Evolutionary conservation across 75 land plant species (phyloP).

Genomic region (Cunninghamia lanceolata): DNA sequence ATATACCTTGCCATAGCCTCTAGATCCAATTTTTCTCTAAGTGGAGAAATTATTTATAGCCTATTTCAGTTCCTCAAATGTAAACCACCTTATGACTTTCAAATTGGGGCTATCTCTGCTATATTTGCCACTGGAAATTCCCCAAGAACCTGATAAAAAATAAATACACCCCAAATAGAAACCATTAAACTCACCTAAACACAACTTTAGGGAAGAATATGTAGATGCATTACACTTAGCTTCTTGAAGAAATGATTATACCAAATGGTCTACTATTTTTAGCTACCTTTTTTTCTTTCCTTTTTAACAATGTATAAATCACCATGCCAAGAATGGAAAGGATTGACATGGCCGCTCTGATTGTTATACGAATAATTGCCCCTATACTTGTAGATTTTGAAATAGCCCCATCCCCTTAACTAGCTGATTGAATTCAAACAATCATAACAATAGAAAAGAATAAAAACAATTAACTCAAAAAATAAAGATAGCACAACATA

Average conservation of each 20-base stretch:
- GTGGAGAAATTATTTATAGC: constrained; percentile 61
- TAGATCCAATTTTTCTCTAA: constrained; percentile 51
- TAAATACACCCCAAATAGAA: not conserved
- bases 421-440: no score
- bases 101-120: constrained; percentile 44
- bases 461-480: no score
- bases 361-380: constrained; percentile 49
- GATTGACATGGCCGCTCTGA: constrained; percentile 34
- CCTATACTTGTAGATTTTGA: constrained; percentile 16
- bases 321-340: constrained; percentile 31
- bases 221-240: not conserved
- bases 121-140: constrained; percentile 21
- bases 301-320: constrained; percentile 59
- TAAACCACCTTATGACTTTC: constrained; percentile 54
- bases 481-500: no score
- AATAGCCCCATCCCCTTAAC: no score
- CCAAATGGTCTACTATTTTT: constrained; percentile 56
- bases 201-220: not conserved
- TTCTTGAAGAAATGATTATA: constrained; percentile 14
- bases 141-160: constrained; percentile 48
- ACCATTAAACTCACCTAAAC: not conserved
- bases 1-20: constrained; percentile 80
- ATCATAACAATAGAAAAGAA: no score
- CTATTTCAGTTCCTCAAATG: constrained; percentile 55
- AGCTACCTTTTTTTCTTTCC: constrained; percentile 32